phyloP scores from a whole-genome alignment of 768 basidiomycete species.

The Boletus eberwhitei region DNA sequence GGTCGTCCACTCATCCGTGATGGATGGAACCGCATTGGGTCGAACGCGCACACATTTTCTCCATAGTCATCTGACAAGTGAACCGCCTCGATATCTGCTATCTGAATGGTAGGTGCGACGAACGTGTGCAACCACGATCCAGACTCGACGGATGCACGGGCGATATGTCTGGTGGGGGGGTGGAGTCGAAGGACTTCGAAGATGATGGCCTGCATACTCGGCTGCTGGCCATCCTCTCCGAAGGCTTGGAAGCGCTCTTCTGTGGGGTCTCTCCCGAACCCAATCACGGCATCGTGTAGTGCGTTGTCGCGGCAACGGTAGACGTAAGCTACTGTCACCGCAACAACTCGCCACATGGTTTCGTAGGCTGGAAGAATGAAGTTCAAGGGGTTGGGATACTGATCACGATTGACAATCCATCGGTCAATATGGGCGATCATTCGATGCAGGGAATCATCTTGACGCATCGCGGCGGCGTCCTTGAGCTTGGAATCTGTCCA shows the following conservation, averaged over 20 bases:
- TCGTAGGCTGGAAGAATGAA: slow-evolving; percentile 61
- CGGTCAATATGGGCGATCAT: slow-evolving; percentile 28
- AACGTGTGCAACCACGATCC: slow-evolving; percentile 14
- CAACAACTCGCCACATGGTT: slow-evolving; percentile 62
- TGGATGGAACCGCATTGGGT: slow-evolving; percentile 42
- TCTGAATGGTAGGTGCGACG: slow-evolving; percentile 11
- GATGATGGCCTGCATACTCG: slow-evolving; percentile 25
- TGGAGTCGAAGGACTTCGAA: slow-evolving; percentile 30
- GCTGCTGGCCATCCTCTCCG: slow-evolving; percentile 6
- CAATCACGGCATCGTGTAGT: slow-evolving; percentile 23
- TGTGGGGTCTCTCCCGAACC: slow-evolving; percentile 22
- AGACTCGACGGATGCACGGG: slow-evolving; percentile 6
- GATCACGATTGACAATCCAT: slow-evolving; percentile 37
- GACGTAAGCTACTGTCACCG: slow-evolving; percentile 37
- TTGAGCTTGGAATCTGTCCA: slow-evolving; percentile 26
- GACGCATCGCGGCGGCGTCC: slow-evolving; percentile 4
- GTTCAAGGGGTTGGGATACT: slow-evolving; percentile 40
- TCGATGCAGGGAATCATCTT: slow-evolving; percentile 30
- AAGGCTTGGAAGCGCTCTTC: slow-evolving; percentile 19
- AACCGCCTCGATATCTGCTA: slow-evolving; percentile 22
- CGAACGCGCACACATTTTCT: slow-evolving; percentile 39
- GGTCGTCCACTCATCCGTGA: slow-evolving; percentile 19
- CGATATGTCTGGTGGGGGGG: slow-evolving; percentile 25
- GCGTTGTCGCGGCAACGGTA: slow-evolving; percentile 25
- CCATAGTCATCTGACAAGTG: slow-evolving; percentile 24